Base-by-base conservation (phyloP, 1,139 yeast species). In the Kodamaea derodonti region DNA sequence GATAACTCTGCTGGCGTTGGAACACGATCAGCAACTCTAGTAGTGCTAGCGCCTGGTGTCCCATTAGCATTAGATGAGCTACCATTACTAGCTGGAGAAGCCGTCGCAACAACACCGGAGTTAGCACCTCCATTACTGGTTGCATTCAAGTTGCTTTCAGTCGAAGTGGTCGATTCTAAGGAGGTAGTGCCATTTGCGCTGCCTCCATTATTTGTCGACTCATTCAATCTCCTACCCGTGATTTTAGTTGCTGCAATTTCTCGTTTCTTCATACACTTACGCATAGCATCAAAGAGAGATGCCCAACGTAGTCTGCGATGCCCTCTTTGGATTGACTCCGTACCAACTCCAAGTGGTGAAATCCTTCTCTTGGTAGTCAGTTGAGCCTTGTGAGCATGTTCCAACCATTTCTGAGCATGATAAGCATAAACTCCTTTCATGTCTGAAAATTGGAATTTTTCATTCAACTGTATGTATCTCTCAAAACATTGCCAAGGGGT, bases 401-500 rank as follows among this genome's bases (percentile, higher is more conserved):
- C 96, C 29, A 92, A 61, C 97, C 97, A 90, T 43, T 80, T 80
- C 54, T 86, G 94, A 0, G 97, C 97, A 43, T 74, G 78, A 38
- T 78, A 77, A 0, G 97, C 87, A 48, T 86, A 78, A 10, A 83
- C 76, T 0, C 98, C 98, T 48, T 86, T 82, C 78, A 92, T 77
- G 49, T 92, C 97, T 16, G 80, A 69, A 39, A 86, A 76, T 43
- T 85, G 94, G 49, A 87, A 88, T 41, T 80, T 80, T 38, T 92
- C 97, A 49, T 87, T 88, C 43, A 94, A 69, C 60, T 92, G 98
- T 41, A 88, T 84, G 67, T 94, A 92, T 43, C 98, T 69, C 58
- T 92, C 98, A 65, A 92, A 92, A 55, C 97, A 92, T 55, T 90
- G 97, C 98, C 98, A 92, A 0, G 98, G 95, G 0, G 97, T 92